These are phyloP conservation scores for Suhomyces atakaporum DNA, from an alignment of 1,139 yeast species.

Conservation along the genomic window DNA sequence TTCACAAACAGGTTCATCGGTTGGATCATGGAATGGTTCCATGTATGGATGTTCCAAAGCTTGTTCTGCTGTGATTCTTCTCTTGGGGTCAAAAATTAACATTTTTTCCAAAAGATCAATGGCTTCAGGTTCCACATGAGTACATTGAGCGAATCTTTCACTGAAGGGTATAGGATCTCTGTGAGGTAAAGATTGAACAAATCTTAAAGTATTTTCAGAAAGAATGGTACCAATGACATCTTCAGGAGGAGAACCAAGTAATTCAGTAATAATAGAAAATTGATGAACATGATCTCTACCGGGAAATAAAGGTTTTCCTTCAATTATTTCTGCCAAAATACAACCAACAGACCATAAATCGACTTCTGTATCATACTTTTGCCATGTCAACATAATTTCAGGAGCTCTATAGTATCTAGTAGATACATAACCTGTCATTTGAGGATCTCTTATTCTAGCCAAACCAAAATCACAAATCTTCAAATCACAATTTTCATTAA, in stretches of 20 bases:
- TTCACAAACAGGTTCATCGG: constrained; percentile 94
- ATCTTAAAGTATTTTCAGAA: constrained; percentile 90
- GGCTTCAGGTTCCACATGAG: constrained; percentile 88
- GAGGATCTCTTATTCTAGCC: constrained; percentile 97
- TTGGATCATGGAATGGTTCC: constrained; percentile 97
- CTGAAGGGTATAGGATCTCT: constrained; percentile 88
- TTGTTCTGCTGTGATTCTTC: constrained; percentile 89
- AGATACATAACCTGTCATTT: constrained; percentile 98
- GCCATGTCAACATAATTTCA: constrained; percentile 99
- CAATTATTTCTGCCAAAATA: constrained; percentile 97
- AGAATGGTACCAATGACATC: constrained; percentile 96
- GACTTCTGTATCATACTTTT: constrained; percentile 96
- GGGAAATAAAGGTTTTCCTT: constrained; percentile 97
- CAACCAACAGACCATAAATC: constrained; percentile 99
- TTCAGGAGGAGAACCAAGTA: constrained; percentile 93
- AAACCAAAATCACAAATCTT: constrained; percentile 49
- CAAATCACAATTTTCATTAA: constrained; percentile 33
- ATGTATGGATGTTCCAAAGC: constrained; percentile 89
- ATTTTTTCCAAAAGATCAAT: constrained; percentile 84
- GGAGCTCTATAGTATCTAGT: constrained; percentile 98
- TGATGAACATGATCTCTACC: constrained; percentile 99
- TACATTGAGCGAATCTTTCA: constrained; percentile 66
- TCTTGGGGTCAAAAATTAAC: constrained; percentile 93
- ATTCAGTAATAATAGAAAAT: constrained; percentile 92
- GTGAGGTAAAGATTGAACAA: constrained; percentile 91